These are phyloP conservation scores for Pelargonium nanum DNA, from an alignment of 345 rosid genomes.

Conservation along the genomic window DNA sequence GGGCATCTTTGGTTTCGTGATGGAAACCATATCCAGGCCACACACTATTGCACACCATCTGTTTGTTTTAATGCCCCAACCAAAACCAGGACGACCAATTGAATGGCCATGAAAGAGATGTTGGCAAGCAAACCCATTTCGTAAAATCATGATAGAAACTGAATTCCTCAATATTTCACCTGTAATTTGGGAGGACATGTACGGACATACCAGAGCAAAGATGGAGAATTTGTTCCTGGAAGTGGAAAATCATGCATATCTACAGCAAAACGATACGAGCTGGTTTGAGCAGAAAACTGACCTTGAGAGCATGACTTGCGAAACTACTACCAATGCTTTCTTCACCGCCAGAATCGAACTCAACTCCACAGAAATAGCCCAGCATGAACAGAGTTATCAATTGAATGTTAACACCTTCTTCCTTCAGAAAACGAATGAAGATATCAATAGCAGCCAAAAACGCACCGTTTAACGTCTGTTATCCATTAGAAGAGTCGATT, in stretches of 20 bases:
- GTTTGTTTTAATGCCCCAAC: slow-evolving; percentile 18
- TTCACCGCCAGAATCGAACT: background rate
- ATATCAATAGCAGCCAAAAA: no score
- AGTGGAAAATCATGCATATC: background rate
- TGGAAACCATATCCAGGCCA: slow-evolving; percentile 9
- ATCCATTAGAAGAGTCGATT: no score
- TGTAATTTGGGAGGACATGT: slow-evolving; percentile 8
- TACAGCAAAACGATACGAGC: background rate
- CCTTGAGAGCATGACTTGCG: slow-evolving; percentile 2
- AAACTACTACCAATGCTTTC: background rate
- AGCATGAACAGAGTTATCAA: no score
- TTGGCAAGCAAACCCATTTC: slow-evolving; percentile 19
- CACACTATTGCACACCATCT: slow-evolving; percentile 12
- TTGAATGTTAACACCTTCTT: no score
- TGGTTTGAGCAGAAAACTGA: background rate
- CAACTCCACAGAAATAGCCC: no score
- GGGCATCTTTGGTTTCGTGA: slow-evolving; percentile 1
- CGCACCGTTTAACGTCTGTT: no score
- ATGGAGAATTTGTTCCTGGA: background rate
- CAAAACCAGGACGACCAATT: slow-evolving; percentile 4
- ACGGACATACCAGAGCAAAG: background rate
- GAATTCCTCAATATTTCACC: slow-evolving; percentile 22
- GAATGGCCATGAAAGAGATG: slow-evolving; percentile 4
- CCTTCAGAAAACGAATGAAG: no score
- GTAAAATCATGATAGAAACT: slow-evolving; percentile 13